Evolutionary conservation across 805 yeast genomes (phyloP), one percentile per base, ranked within the genome.

Genomic region (Candida suzukii): DNA sequence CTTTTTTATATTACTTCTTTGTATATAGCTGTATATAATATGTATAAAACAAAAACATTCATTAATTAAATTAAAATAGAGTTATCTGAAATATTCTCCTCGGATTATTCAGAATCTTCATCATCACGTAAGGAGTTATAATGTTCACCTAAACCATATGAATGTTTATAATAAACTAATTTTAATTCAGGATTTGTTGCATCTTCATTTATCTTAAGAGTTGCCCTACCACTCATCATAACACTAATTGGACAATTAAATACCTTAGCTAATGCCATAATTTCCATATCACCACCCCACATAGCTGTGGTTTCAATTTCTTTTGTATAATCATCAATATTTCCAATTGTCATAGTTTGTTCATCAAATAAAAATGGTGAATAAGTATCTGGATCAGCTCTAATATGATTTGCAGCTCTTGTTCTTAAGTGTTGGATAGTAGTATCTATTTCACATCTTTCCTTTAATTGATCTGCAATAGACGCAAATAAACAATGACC

Each of bases 271-370:
- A 90, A 67, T 0, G 97, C 96, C 55, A 86, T 60, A 17, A 91
- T 79, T 65, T 91, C 99, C 67, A 88, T 68, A 52, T 93, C 97
- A 9, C 96, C 93, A 21, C 99, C 99, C 99, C 99, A 91, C 69
- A 85, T 76, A 0, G 95, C 80, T 0, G 96, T 87, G n/a, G 60
- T 67, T 44, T 74, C 83, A 43, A 91, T 70, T 46, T 80, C 82
- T 3, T 67, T 60, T 3, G 86, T 73, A 58, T 93, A 93, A 19
- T 75, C 76, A 30, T 74, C 80, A 24, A 90, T 61, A 47, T 84
- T 83, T 38, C 72, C 70, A 45, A 86, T 50, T 8, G 74, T 66
- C 68, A 80, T 70, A 1, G 90, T 83, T 13, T 64, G 67, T 49
- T 88, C 96, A 57, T 87, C 95, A 53, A 88, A 81, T 48, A 91